Evolutionary conservation across 805 yeast species (phyloP).

Genomic region (Lachancea dasiensis): DNA sequence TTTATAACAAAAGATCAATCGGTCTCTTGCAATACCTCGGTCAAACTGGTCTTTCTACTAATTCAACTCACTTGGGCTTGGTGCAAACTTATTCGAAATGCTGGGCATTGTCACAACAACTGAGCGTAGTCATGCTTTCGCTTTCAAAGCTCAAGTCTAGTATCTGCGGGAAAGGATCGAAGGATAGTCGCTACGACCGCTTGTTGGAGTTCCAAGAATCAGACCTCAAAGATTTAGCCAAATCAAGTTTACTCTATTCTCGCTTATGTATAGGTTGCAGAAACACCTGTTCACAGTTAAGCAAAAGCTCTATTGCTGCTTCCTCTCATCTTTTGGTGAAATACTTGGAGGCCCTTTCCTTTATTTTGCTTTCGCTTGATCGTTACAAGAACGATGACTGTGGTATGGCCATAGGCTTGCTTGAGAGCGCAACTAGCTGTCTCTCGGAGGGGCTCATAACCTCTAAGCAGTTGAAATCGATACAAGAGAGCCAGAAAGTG

Average conservation of each 20-base stretch:
- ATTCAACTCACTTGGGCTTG: slow-evolving; percentile 2
- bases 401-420: slow-evolving; percentile 29
- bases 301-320: background rate
- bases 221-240: slow-evolving; percentile 24
- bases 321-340: slow-evolving; percentile 8
- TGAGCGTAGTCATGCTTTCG: slow-evolving; percentile 28
- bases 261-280: slow-evolving; percentile 28
- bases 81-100: slow-evolving; percentile 6
- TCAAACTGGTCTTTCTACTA: slow-evolving; percentile 1
- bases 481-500: slow-evolving; percentile 7
- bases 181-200: slow-evolving; percentile 17
- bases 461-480: slow-evolving; percentile 8
- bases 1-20: slow-evolving; percentile 22
- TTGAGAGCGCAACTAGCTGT: slow-evolving; percentile 18
- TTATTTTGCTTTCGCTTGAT: slow-evolving; percentile 26
- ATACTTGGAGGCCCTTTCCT: slow-evolving; percentile 23
- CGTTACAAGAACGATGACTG: slow-evolving; percentile 22
- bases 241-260: slow-evolving; percentile 23
- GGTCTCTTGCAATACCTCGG: slow-evolving; percentile 21
- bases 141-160: slow-evolving; percentile 25
- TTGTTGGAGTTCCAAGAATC: slow-evolving; percentile 27
- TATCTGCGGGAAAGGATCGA: slow-evolving; percentile 13
- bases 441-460: slow-evolving; percentile 11
- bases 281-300: slow-evolving; percentile 13
- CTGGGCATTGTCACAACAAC: slow-evolving; percentile 23